Evolutionary conservation across 768 basidiomycete genomes (phyloP).

Genomic region (Sistotremastrum suecicum): DNA sequence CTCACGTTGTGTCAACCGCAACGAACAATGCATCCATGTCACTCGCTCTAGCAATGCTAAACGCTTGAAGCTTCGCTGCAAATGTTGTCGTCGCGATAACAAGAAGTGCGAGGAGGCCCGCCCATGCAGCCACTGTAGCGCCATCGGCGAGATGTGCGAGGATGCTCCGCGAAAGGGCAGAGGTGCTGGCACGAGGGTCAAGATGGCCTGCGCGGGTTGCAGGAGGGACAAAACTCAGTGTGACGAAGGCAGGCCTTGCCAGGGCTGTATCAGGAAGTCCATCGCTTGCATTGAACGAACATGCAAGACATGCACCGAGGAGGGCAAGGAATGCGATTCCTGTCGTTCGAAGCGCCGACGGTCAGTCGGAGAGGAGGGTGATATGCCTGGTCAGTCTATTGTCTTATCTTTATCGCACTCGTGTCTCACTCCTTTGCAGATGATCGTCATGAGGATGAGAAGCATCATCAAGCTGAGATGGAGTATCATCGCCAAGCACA

Average conservation of each 20-base stretch:
- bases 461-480: no score
- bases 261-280: constrained; percentile 1
- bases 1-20: not conserved
- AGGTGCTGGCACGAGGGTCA: not conserved
- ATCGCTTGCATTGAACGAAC: not conserved
- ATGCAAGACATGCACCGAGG: not conserved
- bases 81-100: constrained; percentile 1
- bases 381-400: no score
- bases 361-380: no score
- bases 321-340: not conserved
- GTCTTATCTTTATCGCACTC: no score
- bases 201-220: constrained; percentile 3
- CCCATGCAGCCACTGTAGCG: not conserved
- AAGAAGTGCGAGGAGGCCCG: constrained; percentile 3
- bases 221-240: constrained; percentile 2
- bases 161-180: constrained; percentile 1
- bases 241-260: constrained; percentile 1
- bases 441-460: no score
- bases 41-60: not conserved
- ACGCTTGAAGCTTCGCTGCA: not conserved
- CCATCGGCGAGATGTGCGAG: not conserved
- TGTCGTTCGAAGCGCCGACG: not conserved
- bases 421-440: no score
- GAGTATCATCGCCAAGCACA: no score
- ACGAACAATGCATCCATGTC: not conserved